These are phyloP conservation scores for Lactarius trivialis DNA, from an alignment of 768 basidiomycete genomes.

Conservation along the genomic window DNA sequence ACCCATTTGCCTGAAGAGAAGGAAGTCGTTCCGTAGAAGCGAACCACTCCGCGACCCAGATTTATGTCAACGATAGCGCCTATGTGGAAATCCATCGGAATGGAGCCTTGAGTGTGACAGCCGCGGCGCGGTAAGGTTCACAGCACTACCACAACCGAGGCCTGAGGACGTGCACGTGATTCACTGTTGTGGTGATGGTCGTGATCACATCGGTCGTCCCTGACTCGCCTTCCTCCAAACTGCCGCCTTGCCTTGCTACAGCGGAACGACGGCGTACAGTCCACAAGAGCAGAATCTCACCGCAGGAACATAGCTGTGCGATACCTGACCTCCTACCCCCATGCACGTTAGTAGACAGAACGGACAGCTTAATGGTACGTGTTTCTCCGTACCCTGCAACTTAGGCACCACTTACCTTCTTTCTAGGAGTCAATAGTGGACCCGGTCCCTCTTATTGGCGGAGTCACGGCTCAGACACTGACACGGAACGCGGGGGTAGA, in stretches of 20 bases:
- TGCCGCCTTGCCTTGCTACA: neutral
- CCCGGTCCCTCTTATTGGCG: conserved; percentile 19
- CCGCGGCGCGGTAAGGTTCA: neutral
- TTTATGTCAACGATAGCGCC: conserved; percentile 76
- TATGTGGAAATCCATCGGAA: conserved; percentile 40
- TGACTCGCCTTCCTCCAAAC: neutral
- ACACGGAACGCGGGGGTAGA: conserved; percentile 30
- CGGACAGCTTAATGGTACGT: conserved; percentile 15
- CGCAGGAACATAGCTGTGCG: neutral
- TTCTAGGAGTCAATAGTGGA: conserved; percentile 19
- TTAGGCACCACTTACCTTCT: neutral
- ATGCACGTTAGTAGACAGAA: conserved; percentile 18
- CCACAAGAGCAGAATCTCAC: neutral
- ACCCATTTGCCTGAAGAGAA: conserved; percentile 93
- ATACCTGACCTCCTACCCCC: neutral
- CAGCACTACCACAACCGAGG: no score
- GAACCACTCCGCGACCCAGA: conserved; percentile 76
- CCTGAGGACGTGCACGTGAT: neutral
- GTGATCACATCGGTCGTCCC: neutral
- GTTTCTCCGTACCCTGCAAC: neutral
- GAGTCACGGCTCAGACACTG: conserved; percentile 27
- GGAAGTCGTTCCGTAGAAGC: conserved; percentile 77
- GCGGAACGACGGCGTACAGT: neutral
- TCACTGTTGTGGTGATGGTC: neutral
- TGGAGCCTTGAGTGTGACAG: neutral